Base-by-base conservation (phyloP, 2,329 filamentous ascomycete genomes). In the Zopfia rhizophila region DNA sequence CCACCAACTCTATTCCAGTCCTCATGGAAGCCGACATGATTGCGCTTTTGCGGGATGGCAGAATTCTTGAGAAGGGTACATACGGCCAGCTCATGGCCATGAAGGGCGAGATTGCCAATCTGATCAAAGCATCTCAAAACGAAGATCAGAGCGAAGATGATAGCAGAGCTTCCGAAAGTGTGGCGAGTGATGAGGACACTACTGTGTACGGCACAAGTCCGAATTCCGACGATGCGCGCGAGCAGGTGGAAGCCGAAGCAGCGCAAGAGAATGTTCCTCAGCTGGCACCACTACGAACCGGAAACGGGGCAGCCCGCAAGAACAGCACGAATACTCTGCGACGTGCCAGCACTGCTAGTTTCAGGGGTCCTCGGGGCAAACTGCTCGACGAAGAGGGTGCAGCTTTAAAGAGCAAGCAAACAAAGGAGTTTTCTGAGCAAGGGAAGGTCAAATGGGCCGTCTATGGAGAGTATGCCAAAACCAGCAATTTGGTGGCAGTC, bases 401-500 rank as follows among this genome's bases (percentile, higher is more conserved):
- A 3, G 81, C 69, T 41, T 78, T 87, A 63, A 93, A 90, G 75
- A 91, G 89, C 31, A 90, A 87, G 66, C 92, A 97, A 72, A 82
- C 80, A 45, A 95, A 96, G 73, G 94, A 99, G 71, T 88, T 88
- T 57, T 82, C 85, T 2, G 91, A 99, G 71, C 91, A 99, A 75
- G 94, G 94, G 64, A 97, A 97, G 70, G 94, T 99, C 60, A 97
- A 97, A 73, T 97, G 94, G 92, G 83, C 86, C 55, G 93, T 99
- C 19, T 99, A 99, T 67, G 78, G 80, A 13, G 92, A 97, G 73
- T 99, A 99, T 65, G 95, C 94, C 45, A 96, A 91, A 75, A 91
- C 91, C 48, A 97, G 90, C 78, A 97, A 97, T 69, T 73, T 97
- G 12, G 77, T 83, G 45, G 95, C 94, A 10, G 94, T 99, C 7